Percentiles rank a stretch among this genome's conserved stretches.
phyloP scores from a whole-genome alignment of 2,329 filamentous ascomycete genomes.

The Tricladium varicosporioides region DNA sequence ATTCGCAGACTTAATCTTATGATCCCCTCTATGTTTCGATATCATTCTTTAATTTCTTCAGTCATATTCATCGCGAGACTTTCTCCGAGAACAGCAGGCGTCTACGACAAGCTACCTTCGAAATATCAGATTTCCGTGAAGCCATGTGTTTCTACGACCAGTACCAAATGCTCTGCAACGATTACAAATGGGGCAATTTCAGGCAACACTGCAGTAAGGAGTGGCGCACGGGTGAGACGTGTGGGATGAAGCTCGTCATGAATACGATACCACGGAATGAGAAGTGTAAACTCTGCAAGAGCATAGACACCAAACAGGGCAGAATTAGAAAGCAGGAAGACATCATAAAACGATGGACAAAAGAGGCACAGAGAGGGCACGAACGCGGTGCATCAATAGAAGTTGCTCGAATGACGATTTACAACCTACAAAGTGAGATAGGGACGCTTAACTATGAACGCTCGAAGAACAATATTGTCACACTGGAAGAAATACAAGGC shows the following conservation, averaged over 20 bases:
- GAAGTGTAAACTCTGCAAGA: slow-evolving; percentile 82
- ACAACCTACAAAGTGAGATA: slow-evolving; percentile 61
- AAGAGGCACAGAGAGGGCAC: slow-evolving; percentile 46
- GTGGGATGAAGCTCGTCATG: slow-evolving; percentile 88
- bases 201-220: slow-evolving; percentile 90
- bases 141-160: slow-evolving; percentile 97
- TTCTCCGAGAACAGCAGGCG: no score
- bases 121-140: no score
- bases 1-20: no score
- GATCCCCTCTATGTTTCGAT: no score
- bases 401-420: slow-evolving; percentile 67
- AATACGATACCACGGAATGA: slow-evolving; percentile 58
- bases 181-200: slow-evolving; percentile 95
- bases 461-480: slow-evolving; percentile 2
- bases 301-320: slow-evolving; percentile 81
- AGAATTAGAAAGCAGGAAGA: slow-evolving; percentile 71
- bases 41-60: no score
- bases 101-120: slow-evolving; percentile 29
- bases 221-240: slow-evolving; percentile 94
- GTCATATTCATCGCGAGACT: no score
- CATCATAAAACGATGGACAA: slow-evolving; percentile 74
- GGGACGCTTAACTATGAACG: slow-evolving; percentile 38
- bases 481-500: no score
- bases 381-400: slow-evolving; percentile 67
- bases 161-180: slow-evolving; percentile 79